Percentiles rank a stretch among this genome's conserved stretches.
These are phyloP conservation scores for Zea luxurians DNA, from an alignment of 176 grass and related monocot genomes.

Conservation along the genomic window DNA sequence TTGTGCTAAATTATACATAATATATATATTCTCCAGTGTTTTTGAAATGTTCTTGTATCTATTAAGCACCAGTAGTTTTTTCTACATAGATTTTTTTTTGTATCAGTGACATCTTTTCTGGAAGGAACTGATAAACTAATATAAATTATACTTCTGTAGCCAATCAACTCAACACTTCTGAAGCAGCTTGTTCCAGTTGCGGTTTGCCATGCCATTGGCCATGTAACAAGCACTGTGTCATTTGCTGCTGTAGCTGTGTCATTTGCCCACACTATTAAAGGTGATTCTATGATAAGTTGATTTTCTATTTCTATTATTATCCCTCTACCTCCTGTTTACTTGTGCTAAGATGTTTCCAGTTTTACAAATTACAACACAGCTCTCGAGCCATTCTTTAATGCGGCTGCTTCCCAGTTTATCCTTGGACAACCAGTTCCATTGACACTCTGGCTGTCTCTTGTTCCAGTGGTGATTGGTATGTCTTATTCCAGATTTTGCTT, in stretches of 20 bases:
- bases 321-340: background rate
- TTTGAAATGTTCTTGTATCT: constrained; percentile 4
- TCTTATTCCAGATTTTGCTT: constrained; percentile 18
- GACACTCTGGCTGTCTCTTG: constrained; percentile 79
- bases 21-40: background rate
- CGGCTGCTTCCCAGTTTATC: constrained; percentile 88
- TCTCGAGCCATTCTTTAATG: constrained; percentile 94
- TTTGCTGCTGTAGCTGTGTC: constrained; percentile 94
- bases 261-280: constrained; percentile 91
- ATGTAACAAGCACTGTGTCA: constrained; percentile 94
- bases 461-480: constrained; percentile 89
- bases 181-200: constrained; percentile 86
- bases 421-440: constrained; percentile 80
- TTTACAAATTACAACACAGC: constrained; percentile 52
- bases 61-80: constrained; percentile 2
- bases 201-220: constrained; percentile 83
- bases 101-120: constrained; percentile 25
- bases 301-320: constrained; percentile 23
- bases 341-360: constrained; percentile 12
- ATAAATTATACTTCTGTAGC: constrained; percentile 58
- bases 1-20: background rate
- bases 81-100: background rate
- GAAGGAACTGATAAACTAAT: constrained; percentile 3
- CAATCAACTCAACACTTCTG: constrained; percentile 68
- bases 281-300: constrained; percentile 40